phyloP scores from a whole-genome alignment of 306 rosid genomes.

The Canavalia gladiata region DNA sequence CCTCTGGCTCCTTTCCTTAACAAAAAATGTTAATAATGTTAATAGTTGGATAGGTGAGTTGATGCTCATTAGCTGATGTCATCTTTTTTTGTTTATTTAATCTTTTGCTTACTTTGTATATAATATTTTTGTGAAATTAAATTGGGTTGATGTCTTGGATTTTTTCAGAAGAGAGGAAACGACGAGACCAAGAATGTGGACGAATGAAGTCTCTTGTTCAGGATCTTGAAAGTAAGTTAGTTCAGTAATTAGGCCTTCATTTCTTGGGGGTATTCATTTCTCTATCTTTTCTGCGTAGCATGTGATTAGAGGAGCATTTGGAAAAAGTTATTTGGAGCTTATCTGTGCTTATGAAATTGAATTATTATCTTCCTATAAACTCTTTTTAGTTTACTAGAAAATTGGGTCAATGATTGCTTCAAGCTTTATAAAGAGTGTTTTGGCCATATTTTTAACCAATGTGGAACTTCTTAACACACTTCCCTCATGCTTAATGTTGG shows the following conservation, averaged over 20 bases:
- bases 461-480: too few relatives aligned
- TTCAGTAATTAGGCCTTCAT: conserved; percentile 17
- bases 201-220: conserved; percentile 81
- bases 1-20: not conserved
- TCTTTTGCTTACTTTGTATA: conserved; percentile 29
- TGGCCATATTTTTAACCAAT: too few relatives aligned
- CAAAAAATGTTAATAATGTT: conserved; percentile 8
- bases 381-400: not conserved
- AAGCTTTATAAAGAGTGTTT: too few relatives aligned
- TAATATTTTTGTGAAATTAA: conserved; percentile 7
- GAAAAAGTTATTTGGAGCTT: not conserved
- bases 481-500: too few relatives aligned
- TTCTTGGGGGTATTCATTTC: conserved; percentile 8
- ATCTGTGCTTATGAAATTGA: not conserved
- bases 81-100: conserved; percentile 29
- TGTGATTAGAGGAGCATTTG: conserved; percentile 8
- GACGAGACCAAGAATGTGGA: conserved; percentile 65
- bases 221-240: conserved; percentile 84
- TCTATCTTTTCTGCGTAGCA: conserved; percentile 18
- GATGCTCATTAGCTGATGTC: conserved; percentile 15
- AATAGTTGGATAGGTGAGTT: conserved; percentile 8
- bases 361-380: not conserved
- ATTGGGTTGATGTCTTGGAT: conserved; percentile 18
- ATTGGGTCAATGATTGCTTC: not conserved
- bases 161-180: conserved; percentile 76